Conservation (phyloP, 257 asterid species). For the Nicotiana otophora region DNA sequence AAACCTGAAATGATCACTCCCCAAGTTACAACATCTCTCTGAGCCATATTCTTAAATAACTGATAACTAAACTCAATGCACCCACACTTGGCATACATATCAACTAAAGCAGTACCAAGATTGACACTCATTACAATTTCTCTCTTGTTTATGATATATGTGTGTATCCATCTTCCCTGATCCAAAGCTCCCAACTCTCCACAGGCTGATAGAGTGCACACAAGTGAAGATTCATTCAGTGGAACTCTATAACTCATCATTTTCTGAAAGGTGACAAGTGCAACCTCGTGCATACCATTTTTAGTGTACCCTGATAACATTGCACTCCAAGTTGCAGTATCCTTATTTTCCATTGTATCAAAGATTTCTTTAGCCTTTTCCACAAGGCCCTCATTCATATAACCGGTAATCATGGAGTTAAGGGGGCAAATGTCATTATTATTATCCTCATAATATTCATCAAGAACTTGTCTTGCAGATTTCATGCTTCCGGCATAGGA, state of each 20-base stretch:
- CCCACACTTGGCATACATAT: conserved; percentile 34
- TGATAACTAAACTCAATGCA: conserved; percentile 20
- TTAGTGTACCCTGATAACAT: conserved; percentile 28
- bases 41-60: conserved; percentile 13
- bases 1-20: conserved; percentile 27
- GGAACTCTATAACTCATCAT: conserved; percentile 17
- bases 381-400: conserved; percentile 14
- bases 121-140: background rate
- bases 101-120: conserved; percentile 22
- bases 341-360: conserved; percentile 12
- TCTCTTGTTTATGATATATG: conserved; percentile 10
- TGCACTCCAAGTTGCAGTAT: conserved; percentile 26
- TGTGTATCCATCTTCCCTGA: conserved; percentile 31
- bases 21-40: conserved; percentile 27
- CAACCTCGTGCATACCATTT: conserved; percentile 16
- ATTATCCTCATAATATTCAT: background rate
- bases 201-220: conserved; percentile 28
- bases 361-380: conserved; percentile 9
- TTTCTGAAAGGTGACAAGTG: conserved; percentile 15
- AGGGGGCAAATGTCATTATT: background rate
- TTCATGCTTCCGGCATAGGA: conserved; percentile 7
- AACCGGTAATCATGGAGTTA: conserved; percentile 25
- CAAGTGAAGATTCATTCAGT: conserved; percentile 22
- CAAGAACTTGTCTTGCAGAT: conserved; percentile 19
- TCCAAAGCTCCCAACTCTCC: conserved; percentile 27